Evolutionary conservation across 176 grass and related monocot genomes (phyloP).

Genomic region (Rhipidocladum racemiflorum): DNA sequence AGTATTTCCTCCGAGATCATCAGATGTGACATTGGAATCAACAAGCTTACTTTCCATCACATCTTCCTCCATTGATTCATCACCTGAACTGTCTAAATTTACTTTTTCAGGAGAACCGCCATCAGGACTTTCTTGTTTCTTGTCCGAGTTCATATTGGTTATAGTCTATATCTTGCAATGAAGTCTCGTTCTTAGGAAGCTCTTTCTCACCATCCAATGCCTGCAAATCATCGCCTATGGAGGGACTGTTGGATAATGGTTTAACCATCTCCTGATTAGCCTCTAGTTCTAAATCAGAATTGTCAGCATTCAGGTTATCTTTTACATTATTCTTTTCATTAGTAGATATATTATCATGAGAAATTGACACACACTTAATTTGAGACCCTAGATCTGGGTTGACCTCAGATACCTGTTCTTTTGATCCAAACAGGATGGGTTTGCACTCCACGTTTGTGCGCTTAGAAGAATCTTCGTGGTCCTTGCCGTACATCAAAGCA

Average conservation of each 20-base stretch:
- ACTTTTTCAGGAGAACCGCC: conserved; percentile 55
- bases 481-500: too few relatives aligned
- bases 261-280: too few relatives aligned
- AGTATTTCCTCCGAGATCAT: conserved; percentile 29
- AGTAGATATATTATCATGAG: too few relatives aligned
- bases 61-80: conserved; percentile 79
- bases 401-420: too few relatives aligned
- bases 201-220: conserved; percentile 40
- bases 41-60: conserved; percentile 49
- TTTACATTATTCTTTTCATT: too few relatives aligned
- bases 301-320: too few relatives aligned
- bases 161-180: conserved; percentile 45
- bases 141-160: conserved; percentile 40
- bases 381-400: too few relatives aligned
- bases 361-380: too few relatives aligned
- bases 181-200: conserved; percentile 26
- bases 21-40: conserved; percentile 37
- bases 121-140: conserved; percentile 40
- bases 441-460: too few relatives aligned
- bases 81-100: conserved; percentile 65
- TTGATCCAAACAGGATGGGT: too few relatives aligned
- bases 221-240: conserved; percentile 32
- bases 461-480: too few relatives aligned
- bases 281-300: too few relatives aligned
- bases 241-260: conserved; percentile 38